These are phyloP conservation scores for Diaporthe sp. DNA, from an alignment of 2,329 filamentous ascomycete species.

Conservation along the genomic window DNA sequence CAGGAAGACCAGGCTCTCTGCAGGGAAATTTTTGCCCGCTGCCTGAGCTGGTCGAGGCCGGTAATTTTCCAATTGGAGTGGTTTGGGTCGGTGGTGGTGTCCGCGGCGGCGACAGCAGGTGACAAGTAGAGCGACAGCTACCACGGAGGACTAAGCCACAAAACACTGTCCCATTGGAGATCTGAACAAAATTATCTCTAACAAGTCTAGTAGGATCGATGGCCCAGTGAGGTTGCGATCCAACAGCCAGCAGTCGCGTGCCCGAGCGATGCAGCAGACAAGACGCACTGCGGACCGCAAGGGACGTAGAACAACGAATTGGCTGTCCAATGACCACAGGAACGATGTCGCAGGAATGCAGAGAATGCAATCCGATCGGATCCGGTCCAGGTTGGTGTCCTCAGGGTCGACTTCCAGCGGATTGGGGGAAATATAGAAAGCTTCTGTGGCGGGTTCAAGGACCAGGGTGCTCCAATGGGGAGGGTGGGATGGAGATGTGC, in stretches of 20 bases:
- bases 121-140: not conserved
- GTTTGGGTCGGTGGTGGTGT: not conserved
- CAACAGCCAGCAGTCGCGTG: not conserved
- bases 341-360: not conserved
- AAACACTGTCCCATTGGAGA: not conserved
- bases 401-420: not conserved
- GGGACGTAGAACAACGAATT: not conserved
- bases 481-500: not conserved
- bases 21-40: not conserved
- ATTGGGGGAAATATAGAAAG: conserved; percentile 24
- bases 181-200: not conserved
- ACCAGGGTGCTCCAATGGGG: conserved; percentile 13
- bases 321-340: not conserved
- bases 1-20: not conserved
- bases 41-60: not conserved
- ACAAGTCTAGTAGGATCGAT: not conserved
- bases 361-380: conserved; percentile 1
- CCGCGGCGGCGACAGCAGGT: not conserved
- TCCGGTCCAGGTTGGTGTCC: conserved; percentile 10
- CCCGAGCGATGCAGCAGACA: not conserved
- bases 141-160: not conserved
- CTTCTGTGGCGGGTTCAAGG: conserved; percentile 16
- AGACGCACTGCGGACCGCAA: not conserved
- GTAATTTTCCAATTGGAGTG: not conserved
- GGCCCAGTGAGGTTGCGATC: not conserved